Percentiles rank a stretch among this genome's conserved stretches.
phyloP scores from a whole-genome alignment of 2,329 filamentous ascomycete genomes.

The Nectriaceae sp. region DNA sequence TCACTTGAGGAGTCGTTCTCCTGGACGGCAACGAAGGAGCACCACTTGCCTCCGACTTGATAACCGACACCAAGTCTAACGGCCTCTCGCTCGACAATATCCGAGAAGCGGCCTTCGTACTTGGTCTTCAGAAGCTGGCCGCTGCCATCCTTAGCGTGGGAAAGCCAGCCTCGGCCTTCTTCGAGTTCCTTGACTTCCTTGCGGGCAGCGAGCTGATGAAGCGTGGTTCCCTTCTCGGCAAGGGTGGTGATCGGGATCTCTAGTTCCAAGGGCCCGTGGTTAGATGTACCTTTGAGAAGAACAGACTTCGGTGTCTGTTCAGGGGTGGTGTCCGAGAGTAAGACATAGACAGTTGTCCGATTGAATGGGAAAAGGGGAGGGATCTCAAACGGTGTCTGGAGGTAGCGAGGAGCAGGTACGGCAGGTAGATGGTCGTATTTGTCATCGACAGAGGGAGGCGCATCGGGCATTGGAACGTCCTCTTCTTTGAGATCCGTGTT shows the following conservation, averaged over 20 bases:
- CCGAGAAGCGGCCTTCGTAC: conserved; percentile 52
- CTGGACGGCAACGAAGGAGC: conserved; percentile 71
- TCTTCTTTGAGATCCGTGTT: conserved; percentile 49
- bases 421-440: conserved; percentile 54
- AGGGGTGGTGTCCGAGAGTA: conserved; percentile 55
- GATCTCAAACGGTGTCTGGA: conserved; percentile 66
- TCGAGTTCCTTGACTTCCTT: conserved; percentile 71
- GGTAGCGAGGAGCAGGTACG: conserved; percentile 53
- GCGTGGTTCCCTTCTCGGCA: conserved; percentile 49
- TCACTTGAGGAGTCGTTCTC: conserved; percentile 31
- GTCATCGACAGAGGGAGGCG: conserved; percentile 22
- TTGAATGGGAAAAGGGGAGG: conserved; percentile 68
- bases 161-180: conserved; percentile 68
- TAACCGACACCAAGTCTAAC: conserved; percentile 66
- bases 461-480: conserved; percentile 33
- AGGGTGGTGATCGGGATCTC: conserved; percentile 62
- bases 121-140: conserved; percentile 48
- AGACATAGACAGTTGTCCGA: conserved; percentile 65
- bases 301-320: conserved; percentile 51
- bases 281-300: conserved; percentile 57
- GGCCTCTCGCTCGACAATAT: conserved; percentile 66
- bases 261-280: conserved; percentile 60
- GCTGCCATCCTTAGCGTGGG: conserved; percentile 47
- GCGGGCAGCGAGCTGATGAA: conserved; percentile 71
- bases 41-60: conserved; percentile 70